phyloP scores from a whole-genome alignment of 2,329 filamentous ascomycete genomes.

The Trichoderma sp. region DNA sequence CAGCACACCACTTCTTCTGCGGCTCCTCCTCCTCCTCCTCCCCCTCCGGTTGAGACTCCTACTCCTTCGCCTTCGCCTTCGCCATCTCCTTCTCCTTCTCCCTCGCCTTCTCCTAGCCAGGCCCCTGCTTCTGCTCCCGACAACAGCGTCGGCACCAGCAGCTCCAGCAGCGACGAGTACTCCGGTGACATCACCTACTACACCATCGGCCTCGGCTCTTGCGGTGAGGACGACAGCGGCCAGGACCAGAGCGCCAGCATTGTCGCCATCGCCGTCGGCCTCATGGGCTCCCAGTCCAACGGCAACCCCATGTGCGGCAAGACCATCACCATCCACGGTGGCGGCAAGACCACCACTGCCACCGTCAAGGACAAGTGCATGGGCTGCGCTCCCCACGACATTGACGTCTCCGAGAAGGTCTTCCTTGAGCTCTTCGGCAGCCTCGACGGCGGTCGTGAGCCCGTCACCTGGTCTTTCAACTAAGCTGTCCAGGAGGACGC shows the following conservation, averaged over 20 bases:
- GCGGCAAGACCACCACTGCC: constrained; percentile 60
- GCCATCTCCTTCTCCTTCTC: constrained; percentile 19
- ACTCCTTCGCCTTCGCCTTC: constrained; percentile 26
- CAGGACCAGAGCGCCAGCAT: constrained; percentile 57
- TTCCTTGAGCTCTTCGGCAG: constrained; percentile 55
- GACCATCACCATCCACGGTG: constrained; percentile 62
- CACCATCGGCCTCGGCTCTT: constrained; percentile 66
- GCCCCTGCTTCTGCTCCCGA: not conserved
- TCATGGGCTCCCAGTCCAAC: constrained; percentile 68
- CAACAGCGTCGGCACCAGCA: constrained; percentile 22
- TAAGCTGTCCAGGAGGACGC: constrained; percentile 28
- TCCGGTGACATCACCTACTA: constrained; percentile 76
- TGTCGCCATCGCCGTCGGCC: constrained; percentile 64
- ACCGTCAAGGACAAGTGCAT: constrained; percentile 74
- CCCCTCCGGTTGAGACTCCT: constrained; percentile 17
- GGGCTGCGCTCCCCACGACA: constrained; percentile 57
- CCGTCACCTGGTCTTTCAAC: constrained; percentile 51
- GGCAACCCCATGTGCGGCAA: constrained; percentile 70
- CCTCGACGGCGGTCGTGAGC: constrained; percentile 45
- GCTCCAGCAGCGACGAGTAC: constrained; percentile 32
- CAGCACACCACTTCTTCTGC: constrained; percentile 6
- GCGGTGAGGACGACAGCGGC: constrained; percentile 64
- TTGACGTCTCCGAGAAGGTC: constrained; percentile 62
- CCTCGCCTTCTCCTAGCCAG: constrained; percentile 15
- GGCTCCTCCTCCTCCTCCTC: constrained; percentile 30